Evolutionary conservation across 192 early-diverging fungal genomes (phyloP).

Genomic region (Coemansia pectinata): DNA sequence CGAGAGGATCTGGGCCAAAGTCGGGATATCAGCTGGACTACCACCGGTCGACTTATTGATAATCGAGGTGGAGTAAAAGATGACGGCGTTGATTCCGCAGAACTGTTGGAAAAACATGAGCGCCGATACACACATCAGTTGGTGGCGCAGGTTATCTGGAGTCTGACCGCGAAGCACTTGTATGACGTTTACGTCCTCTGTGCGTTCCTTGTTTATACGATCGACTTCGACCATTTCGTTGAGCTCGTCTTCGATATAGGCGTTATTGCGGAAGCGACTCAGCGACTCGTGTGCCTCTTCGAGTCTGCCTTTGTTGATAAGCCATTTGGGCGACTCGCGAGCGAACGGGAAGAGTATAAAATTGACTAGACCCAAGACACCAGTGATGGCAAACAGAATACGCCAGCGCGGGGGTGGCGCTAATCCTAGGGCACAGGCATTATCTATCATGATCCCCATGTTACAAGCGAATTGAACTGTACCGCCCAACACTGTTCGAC

Average conservation of each 20-base stretch:
- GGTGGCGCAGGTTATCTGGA: slow-evolving; percentile 58
- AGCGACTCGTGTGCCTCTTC: slow-evolving; percentile 61
- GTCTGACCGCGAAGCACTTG: slow-evolving; percentile 57
- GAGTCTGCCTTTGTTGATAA: slow-evolving; percentile 62
- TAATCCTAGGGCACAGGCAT: slow-evolving; percentile 63
- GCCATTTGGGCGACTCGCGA: slow-evolving; percentile 76
- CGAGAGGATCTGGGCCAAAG: slow-evolving; percentile 46
- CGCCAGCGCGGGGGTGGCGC: slow-evolving; percentile 70
- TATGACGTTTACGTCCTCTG: slow-evolving; percentile 47
- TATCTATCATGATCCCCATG: slow-evolving; percentile 74
- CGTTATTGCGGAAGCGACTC: slow-evolving; percentile 54
- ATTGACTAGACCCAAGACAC: slow-evolving; percentile 59
- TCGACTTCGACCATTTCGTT: slow-evolving; percentile 62
- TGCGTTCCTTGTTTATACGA: slow-evolving; percentile 37
- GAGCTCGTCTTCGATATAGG: slow-evolving; percentile 64
- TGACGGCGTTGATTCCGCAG: slow-evolving; percentile 82
- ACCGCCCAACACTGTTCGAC: slow-evolving; percentile 70
- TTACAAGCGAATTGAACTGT: slow-evolving; percentile 75
- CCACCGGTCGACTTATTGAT: slow-evolving; percentile 57
- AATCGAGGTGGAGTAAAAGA: slow-evolving; percentile 82
- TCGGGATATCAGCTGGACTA: slow-evolving; percentile 43
- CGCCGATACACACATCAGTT: slow-evolving; percentile 63
- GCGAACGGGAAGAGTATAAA: slow-evolving; percentile 64
- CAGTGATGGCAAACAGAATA: slow-evolving; percentile 63
- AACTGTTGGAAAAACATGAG: slow-evolving; percentile 81